phyloP scores from a whole-genome alignment of 1,139 yeast species.

The Zygosaccharomyces pseudobailii region DNA sequence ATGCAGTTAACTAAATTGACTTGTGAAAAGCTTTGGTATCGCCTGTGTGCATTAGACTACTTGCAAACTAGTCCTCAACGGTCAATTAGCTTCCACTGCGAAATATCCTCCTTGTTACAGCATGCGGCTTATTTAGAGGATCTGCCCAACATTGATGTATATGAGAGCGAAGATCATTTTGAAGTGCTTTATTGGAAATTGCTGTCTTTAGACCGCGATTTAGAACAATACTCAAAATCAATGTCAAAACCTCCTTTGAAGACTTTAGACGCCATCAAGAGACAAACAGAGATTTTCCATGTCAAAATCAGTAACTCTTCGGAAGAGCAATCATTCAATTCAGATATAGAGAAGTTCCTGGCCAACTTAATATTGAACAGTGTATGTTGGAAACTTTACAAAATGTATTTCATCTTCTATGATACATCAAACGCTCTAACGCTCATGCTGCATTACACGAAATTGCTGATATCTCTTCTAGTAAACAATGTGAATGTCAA shows the following conservation, averaged over 20 bases:
- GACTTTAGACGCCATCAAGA: slow-evolving; percentile 28
- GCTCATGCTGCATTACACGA: slow-evolving; percentile 19
- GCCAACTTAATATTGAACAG: slow-evolving; percentile 18
- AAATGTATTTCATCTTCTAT: slow-evolving; percentile 24
- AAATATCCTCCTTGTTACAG: slow-evolving; percentile 26
- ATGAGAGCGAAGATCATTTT: slow-evolving; percentile 28
- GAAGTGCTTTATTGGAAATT: slow-evolving; percentile 32
- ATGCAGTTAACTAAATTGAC: slow-evolving; percentile 22
- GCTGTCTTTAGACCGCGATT: slow-evolving; percentile 30
- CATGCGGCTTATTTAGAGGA: slow-evolving; percentile 30
- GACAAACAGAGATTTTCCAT: slow-evolving; percentile 22
- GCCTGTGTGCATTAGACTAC: slow-evolving; percentile 26
- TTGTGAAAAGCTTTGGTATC: slow-evolving; percentile 29
- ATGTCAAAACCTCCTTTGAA: slow-evolving; percentile 27
- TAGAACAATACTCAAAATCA: slow-evolving; percentile 22
- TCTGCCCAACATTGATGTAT: slow-evolving; percentile 24
- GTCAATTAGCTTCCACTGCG: slow-evolving; percentile 21
- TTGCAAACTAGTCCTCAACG: slow-evolving; percentile 25
- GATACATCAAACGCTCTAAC: slow-evolving; percentile 19
- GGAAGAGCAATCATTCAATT: slow-evolving; percentile 16
- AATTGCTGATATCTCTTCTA: slow-evolving; percentile 19
- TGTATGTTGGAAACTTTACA: slow-evolving; percentile 28
- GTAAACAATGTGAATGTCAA: slow-evolving; percentile 19
- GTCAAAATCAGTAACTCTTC: slow-evolving; percentile 14
- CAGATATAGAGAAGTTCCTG: slow-evolving; percentile 26